Evolutionary conservation across 2,329 filamentous ascomycete genomes (phyloP).

Genomic region (Aspergillus sp.): DNA sequence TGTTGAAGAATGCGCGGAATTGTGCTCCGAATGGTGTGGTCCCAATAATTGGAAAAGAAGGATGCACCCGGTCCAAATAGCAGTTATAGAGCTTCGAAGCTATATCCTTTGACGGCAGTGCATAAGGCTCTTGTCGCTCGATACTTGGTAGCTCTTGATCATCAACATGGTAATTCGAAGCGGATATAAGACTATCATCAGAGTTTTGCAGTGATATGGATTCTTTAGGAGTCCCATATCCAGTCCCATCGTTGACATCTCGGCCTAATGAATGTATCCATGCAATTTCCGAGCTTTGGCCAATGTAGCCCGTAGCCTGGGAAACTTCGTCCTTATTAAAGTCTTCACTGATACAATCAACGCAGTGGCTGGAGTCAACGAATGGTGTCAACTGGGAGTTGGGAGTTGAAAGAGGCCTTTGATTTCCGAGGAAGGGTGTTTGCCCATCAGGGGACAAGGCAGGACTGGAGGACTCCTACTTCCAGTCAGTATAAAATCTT

Average conservation of each 20-base stretch:
- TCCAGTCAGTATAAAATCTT: constrained; percentile 17
- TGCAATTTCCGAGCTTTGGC: constrained; percentile 48
- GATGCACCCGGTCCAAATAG: constrained; percentile 47
- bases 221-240: constrained; percentile 20
- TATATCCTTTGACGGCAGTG: constrained; percentile 39
- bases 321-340: constrained; percentile 43
- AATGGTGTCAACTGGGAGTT: not conserved
- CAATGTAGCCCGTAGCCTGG: constrained; percentile 47
- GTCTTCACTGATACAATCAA: constrained; percentile 48
- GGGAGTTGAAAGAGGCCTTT: not conserved
- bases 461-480: constrained; percentile 28
- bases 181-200: constrained; percentile 29
- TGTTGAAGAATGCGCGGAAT: constrained; percentile 42
- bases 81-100: constrained; percentile 44
- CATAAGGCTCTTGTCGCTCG: constrained; percentile 39
- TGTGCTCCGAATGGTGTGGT: constrained; percentile 45
- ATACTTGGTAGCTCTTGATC: constrained; percentile 41
- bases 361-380: constrained; percentile 22
- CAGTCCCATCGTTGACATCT: constrained; percentile 33
- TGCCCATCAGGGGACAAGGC: constrained; percentile 20
- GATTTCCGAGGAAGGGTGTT: not conserved
- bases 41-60: constrained; percentile 48
- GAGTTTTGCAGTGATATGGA: constrained; percentile 33
- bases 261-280: constrained; percentile 46
- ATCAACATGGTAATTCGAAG: constrained; percentile 44